These are phyloP conservation scores for Fusarium phyllophilum DNA, from an alignment of 2,329 filamentous ascomycete species.

Conservation along the genomic window DNA sequence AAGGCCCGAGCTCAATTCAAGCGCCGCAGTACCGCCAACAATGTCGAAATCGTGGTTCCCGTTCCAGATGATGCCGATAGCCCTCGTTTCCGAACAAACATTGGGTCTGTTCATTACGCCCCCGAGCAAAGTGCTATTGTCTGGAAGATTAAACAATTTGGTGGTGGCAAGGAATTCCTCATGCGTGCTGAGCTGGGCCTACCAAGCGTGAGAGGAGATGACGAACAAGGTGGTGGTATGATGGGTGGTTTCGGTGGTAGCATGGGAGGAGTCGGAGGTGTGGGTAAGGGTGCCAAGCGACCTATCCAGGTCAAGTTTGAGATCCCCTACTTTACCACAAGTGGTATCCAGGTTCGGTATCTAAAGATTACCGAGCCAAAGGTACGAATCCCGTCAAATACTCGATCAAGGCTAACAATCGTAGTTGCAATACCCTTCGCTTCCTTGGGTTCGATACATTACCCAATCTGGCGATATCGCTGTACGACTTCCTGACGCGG, in stretches of 20 bases:
- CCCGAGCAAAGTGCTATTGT: conserved; percentile 97
- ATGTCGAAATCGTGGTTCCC: conserved; percentile 96
- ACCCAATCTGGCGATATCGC: conserved; percentile 98
- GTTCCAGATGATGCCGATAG: conserved; percentile 97
- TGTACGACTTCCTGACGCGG: conserved; percentile 90
- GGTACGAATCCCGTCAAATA: conserved; percentile 64
- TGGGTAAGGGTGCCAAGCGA: conserved; percentile 85
- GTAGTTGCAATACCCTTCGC: conserved; percentile 95
- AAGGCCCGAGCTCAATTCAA: conserved; percentile 99
- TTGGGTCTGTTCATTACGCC: conserved; percentile 96
- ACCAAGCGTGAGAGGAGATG: conserved; percentile 92
- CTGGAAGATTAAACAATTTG: conserved; percentile 99
- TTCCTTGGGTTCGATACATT: conserved; percentile 98
- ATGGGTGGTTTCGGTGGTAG: conserved; percentile 96
- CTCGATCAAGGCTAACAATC: conserved; percentile 7
- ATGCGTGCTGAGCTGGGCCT: conserved; percentile 97
- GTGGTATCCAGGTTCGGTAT: conserved; percentile 97
- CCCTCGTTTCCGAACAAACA: conserved; percentile 95
- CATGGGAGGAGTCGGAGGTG: conserved; percentile 87
- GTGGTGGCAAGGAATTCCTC: conserved; percentile 96
- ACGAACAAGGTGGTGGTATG: conserved; percentile 96
- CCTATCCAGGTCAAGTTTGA: conserved; percentile 99
- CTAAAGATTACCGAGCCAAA: conserved; percentile 99
- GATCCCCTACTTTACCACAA: conserved; percentile 99
- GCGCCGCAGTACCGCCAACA: conserved; percentile 95